Conservation (phyloP, 2,329 filamentous ascomycete species). For the Aphanocladium album region DNA sequence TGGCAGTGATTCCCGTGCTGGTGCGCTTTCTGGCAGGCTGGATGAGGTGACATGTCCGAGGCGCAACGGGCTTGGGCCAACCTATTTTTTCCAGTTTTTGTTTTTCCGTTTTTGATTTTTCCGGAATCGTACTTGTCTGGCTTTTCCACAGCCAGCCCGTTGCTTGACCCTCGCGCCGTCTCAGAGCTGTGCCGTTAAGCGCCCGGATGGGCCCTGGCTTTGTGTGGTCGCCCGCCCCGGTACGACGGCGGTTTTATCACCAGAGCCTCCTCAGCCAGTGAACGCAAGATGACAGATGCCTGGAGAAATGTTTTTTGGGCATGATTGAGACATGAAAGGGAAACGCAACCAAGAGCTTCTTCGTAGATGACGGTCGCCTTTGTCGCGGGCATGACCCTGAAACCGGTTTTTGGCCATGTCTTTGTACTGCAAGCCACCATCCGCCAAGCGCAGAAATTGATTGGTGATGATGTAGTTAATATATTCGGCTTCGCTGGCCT, state of each 20-base stretch:
- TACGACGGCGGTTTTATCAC: conserved; percentile 1
- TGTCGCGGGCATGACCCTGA: neutral
- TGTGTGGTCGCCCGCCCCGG: neutral
- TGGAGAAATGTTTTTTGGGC: too few species aligned
- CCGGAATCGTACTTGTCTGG: too few species aligned
- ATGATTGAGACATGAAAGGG: too few species aligned
- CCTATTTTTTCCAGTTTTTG: neutral
- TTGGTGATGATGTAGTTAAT: conserved; percentile 9
- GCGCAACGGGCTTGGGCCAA: neutral
- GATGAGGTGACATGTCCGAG: neutral
- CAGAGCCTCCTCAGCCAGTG: neutral
- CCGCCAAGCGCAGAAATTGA: neutral
- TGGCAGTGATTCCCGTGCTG: neutral
- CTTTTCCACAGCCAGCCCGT: too few species aligned
- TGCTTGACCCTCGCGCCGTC: too few species aligned
- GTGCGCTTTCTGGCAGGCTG: neutral
- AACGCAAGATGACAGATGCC: too few species aligned
- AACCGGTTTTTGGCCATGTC: neutral
- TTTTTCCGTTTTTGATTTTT: too few species aligned
- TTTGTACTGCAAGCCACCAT: neutral
- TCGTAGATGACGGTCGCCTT: neutral
- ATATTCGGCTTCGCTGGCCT: neutral
- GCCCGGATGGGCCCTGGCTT: neutral
- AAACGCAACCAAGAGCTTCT: neutral
- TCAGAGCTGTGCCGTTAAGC: neutral